phyloP scores from a whole-genome alignment of 1,284 basidiomycete genomes.

The Rhodofomes roseus region DNA sequence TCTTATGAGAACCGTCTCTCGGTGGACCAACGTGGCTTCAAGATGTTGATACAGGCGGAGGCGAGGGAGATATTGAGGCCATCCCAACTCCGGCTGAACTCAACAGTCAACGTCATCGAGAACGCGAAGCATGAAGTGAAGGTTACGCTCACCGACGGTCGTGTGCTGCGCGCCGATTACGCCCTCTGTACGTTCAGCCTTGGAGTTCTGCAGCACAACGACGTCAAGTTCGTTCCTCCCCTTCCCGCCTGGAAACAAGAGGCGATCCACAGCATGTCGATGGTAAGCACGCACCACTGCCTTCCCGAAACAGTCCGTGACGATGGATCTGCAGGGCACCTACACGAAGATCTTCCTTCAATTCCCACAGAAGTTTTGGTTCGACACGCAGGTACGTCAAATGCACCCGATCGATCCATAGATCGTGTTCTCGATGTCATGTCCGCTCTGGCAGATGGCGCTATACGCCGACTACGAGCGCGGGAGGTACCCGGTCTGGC shows the following conservation, averaged over 20 bases:
- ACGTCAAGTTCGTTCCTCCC: slow-evolving; percentile 51
- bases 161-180: slow-evolving; percentile 44
- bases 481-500: slow-evolving; percentile 69
- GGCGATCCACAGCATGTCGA: slow-evolving; percentile 61
- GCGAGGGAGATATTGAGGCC: slow-evolving; percentile 48
- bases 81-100: slow-evolving; percentile 45
- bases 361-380: slow-evolving; percentile 68
- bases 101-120: slow-evolving; percentile 48
- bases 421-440: not conserved
- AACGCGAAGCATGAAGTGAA: slow-evolving; percentile 42
- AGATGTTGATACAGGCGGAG: slow-evolving; percentile 50
- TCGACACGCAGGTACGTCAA: slow-evolving; percentile 50
- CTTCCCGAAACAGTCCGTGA: not conserved
- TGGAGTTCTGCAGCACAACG: slow-evolving; percentile 59
- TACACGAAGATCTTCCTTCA: slow-evolving; percentile 73
- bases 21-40: slow-evolving; percentile 62
- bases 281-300: slow-evolving; percentile 37
- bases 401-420: not conserved
- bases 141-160: slow-evolving; percentile 37
- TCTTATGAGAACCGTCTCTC: slow-evolving; percentile 52
- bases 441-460: slow-evolving; percentile 40
- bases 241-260: slow-evolving; percentile 65
- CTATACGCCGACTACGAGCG: slow-evolving; percentile 62
- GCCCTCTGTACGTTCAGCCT: slow-evolving; percentile 62
- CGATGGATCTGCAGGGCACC: slow-evolving; percentile 34